Conservation (phyloP, 139 green algal species). For the Desmodesmus armatus region DNA sequence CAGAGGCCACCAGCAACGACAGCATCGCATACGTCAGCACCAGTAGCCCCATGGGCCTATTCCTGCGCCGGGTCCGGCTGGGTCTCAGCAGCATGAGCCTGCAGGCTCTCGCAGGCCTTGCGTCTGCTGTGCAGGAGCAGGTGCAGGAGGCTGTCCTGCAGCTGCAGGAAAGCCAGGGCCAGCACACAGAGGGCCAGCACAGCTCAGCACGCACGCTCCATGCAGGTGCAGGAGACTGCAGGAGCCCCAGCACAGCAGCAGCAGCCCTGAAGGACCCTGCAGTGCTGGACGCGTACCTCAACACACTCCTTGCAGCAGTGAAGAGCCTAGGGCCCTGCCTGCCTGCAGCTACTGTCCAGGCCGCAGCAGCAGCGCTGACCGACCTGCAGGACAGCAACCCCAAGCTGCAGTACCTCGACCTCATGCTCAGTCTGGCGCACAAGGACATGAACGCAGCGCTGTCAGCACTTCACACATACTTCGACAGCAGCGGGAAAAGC, state of each 20-base stretch:
- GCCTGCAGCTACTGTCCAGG: background rate
- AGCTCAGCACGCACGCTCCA: background rate
- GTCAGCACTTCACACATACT: slow-evolving; percentile 40
- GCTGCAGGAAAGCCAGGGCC: background rate
- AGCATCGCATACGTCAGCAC: slow-evolving; percentile 29
- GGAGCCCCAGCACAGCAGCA: background rate
- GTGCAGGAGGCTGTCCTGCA: slow-evolving; percentile 15
- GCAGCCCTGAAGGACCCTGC: slow-evolving; percentile 39
- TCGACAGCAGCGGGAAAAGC: slow-evolving; percentile 39
- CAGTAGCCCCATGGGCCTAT: slow-evolving; percentile 29
- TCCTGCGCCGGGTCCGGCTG: slow-evolving; percentile 21
- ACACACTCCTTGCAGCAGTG: slow-evolving; percentile 45
- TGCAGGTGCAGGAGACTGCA: background rate
- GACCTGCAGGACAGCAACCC: background rate
- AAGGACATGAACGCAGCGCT: slow-evolving; percentile 45
- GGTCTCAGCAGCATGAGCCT: slow-evolving; percentile 28
- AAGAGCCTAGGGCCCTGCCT: slow-evolving; percentile 3
- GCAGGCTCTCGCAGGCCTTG: background rate
- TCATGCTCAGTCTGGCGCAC: slow-evolving; percentile 13
- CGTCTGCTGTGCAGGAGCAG: slow-evolving; percentile 27
- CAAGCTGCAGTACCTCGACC: slow-evolving; percentile 28
- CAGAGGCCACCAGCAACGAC: slow-evolving; percentile 6
- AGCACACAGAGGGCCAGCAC: background rate
- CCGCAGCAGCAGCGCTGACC: background rate
- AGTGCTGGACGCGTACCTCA: slow-evolving; percentile 58